These are phyloP conservation scores for Emmonsia crescens DNA, from an alignment of 2,329 filamentous ascomycete species.

Conservation along the genomic window DNA sequence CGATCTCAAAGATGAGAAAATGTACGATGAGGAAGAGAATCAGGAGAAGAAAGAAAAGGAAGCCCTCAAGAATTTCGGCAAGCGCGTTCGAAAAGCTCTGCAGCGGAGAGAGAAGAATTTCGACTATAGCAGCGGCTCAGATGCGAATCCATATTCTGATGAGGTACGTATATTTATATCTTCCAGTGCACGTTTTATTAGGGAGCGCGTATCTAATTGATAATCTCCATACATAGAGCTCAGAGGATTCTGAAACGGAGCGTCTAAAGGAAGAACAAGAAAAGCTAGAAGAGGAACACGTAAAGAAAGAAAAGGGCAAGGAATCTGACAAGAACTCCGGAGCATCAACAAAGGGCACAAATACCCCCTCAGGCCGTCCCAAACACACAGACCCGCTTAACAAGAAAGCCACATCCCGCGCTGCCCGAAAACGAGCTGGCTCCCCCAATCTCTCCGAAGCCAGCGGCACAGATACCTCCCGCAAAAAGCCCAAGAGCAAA, in stretches of 20 bases:
- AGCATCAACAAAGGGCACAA: conserved; percentile 58
- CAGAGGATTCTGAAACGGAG: conserved; percentile 55
- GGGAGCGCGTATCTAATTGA: conserved; percentile 10
- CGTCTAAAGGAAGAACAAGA: conserved; percentile 49
- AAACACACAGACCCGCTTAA: conserved; percentile 42
- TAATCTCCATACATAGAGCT: conserved; percentile 33
- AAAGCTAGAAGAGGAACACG: conserved; percentile 48
- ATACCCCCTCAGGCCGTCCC: conserved; percentile 50
- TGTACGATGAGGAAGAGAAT: conserved; percentile 57
- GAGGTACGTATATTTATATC: conserved; percentile 30
- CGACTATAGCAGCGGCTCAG: conserved; percentile 67
- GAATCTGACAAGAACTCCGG: conserved; percentile 38
- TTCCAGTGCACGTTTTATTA: neutral
- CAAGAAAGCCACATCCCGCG: conserved; percentile 35
- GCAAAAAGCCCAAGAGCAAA: conserved; percentile 68
- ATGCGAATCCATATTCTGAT: conserved; percentile 47
- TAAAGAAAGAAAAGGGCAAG: conserved; percentile 41
- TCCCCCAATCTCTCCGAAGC: conserved; percentile 83
- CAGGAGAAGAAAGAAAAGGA: conserved; percentile 54
- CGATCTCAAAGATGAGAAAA: conserved; percentile 62
- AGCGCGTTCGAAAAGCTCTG: conserved; percentile 67
- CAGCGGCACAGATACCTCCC: conserved; percentile 78
- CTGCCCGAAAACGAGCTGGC: conserved; percentile 66
- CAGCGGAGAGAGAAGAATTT: conserved; percentile 76
- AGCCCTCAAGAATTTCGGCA: conserved; percentile 59